Conservation (phyloP, 2,329 filamentous ascomycete species). For the Aphanoascus verrucosus region DNA sequence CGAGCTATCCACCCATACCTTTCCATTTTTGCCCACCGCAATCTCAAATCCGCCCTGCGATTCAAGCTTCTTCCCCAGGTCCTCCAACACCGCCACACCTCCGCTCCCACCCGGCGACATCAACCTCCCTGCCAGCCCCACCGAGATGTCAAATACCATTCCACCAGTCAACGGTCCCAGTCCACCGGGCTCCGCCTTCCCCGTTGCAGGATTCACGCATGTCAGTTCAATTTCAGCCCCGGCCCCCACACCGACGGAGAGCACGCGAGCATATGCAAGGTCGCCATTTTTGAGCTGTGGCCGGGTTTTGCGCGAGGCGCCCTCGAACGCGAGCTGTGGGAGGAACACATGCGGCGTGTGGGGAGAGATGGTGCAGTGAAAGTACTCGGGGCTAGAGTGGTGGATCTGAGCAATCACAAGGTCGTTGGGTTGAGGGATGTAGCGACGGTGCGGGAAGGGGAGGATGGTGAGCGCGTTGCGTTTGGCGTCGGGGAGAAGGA, state of each 20-base stretch:
- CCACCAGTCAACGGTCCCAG: constrained; percentile 73
- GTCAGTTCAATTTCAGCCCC: constrained; percentile 85
- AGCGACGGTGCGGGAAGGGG: constrained; percentile 45
- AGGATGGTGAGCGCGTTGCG: constrained; percentile 30
- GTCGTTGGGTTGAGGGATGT: constrained; percentile 68
- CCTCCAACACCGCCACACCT: constrained; percentile 63
- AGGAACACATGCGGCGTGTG: constrained; percentile 56
- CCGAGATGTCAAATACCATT: constrained; percentile 73
- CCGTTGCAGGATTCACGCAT: constrained; percentile 75
- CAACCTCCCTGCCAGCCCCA: constrained; percentile 69
- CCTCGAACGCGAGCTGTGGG: constrained; percentile 84
- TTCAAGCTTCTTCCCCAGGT: constrained; percentile 63
- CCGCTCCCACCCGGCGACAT: constrained; percentile 51
- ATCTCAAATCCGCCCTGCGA: constrained; percentile 65
- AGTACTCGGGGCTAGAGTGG: constrained; percentile 63
- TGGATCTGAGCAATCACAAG: constrained; percentile 79
- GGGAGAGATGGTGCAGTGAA: constrained; percentile 64
- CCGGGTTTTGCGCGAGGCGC: constrained; percentile 80
- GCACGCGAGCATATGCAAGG: constrained; percentile 79
- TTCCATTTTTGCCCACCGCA: constrained; percentile 83
- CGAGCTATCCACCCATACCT: constrained; percentile 74
- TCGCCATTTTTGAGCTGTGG: constrained; percentile 65
- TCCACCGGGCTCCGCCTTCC: constrained; percentile 77
- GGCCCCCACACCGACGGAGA: constrained; percentile 63
- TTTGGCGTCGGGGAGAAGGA: constrained; percentile 30